These are phyloP conservation scores for Citrus medica DNA, from an alignment of 345 rosid species.

Conservation along the genomic window DNA sequence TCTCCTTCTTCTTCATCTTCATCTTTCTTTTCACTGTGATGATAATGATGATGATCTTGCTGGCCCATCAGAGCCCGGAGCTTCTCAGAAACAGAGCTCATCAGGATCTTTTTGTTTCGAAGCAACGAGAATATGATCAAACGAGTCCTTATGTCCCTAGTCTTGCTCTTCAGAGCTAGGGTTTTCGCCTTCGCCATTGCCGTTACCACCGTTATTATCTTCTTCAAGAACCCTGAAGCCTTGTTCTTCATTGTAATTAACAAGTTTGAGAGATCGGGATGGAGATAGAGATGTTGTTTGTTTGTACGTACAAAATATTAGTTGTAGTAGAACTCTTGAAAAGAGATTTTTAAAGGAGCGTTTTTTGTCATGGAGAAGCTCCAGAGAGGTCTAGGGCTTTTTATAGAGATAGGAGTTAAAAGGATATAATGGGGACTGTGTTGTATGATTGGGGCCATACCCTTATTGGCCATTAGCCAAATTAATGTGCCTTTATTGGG, in stretches of 20 bases:
- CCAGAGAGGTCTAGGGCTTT: background rate
- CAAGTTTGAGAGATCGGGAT: no score
- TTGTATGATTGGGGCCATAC: background rate
- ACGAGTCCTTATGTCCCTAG: slow-evolving; percentile 55
- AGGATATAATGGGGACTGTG: no score
- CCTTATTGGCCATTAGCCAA: background rate
- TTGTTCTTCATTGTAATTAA: slow-evolving; percentile 32
- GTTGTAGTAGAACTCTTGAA: no score
- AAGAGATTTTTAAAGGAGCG: background rate
- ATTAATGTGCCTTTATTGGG: background rate
- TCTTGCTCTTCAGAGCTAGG: slow-evolving; percentile 54
- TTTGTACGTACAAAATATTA: no score
- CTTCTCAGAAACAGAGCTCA: slow-evolving; percentile 51
- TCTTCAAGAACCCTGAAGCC: slow-evolving; percentile 43
- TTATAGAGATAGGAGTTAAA: background rate
- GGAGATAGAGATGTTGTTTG: no score
- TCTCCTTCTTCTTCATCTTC: slow-evolving; percentile 20
- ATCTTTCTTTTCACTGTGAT: background rate
- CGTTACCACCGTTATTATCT: slow-evolving; percentile 30
- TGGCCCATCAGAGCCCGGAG: slow-evolving; percentile 34
- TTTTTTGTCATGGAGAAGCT: slow-evolving; percentile 6
- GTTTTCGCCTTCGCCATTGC: slow-evolving; percentile 39
- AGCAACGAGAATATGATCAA: slow-evolving; percentile 60
- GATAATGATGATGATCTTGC: background rate
- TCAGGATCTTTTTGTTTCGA: slow-evolving; percentile 45